Conservation (phyloP, 768 basidiomycete species). For the Gyrodon lividus region DNA sequence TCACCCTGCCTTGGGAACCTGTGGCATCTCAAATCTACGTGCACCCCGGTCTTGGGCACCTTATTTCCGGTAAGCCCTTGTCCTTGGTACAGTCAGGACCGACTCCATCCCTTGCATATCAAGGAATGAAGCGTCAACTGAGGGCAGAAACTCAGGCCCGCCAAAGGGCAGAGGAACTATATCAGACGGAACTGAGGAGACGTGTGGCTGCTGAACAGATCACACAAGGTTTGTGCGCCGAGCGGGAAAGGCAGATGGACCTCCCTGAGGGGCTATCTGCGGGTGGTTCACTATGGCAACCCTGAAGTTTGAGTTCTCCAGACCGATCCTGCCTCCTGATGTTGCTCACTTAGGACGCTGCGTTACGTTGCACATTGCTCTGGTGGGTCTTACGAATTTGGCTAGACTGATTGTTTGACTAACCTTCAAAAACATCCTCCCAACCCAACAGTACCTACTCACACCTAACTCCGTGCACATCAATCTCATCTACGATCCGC, state of each 20-base stretch:
- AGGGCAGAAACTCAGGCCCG: constrained; percentile 32
- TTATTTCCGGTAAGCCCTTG: constrained; percentile 32
- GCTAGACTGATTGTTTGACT: too few relatives aligned
- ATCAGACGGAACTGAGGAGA: constrained; percentile 30
- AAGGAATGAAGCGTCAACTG: constrained; percentile 37
- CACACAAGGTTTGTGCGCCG: constrained; percentile 15
- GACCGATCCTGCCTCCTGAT: too few relatives aligned
- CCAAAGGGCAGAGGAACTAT: constrained; percentile 31
- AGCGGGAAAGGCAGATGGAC: constrained; percentile 4
- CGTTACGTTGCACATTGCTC: too few relatives aligned
- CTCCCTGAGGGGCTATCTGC: not conserved
- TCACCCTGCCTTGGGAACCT: constrained; percentile 35
- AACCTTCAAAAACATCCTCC: too few relatives aligned
- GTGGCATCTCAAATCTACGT: constrained; percentile 30
- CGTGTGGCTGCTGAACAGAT: constrained; percentile 32
- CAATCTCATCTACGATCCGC: too few relatives aligned
- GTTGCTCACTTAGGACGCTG: not conserved
- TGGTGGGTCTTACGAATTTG: too few relatives aligned
- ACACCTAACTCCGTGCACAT: too few relatives aligned
- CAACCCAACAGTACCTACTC: too few relatives aligned
- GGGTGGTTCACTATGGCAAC: not conserved
- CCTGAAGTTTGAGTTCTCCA: too few relatives aligned
- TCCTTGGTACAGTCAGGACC: not conserved
- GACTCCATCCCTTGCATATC: constrained; percentile 1
- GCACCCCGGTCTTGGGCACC: constrained; percentile 34